Evolutionary conservation across 1,284 basidiomycete species (phyloP).

Genomic region (Polyporus tsugae): DNA sequence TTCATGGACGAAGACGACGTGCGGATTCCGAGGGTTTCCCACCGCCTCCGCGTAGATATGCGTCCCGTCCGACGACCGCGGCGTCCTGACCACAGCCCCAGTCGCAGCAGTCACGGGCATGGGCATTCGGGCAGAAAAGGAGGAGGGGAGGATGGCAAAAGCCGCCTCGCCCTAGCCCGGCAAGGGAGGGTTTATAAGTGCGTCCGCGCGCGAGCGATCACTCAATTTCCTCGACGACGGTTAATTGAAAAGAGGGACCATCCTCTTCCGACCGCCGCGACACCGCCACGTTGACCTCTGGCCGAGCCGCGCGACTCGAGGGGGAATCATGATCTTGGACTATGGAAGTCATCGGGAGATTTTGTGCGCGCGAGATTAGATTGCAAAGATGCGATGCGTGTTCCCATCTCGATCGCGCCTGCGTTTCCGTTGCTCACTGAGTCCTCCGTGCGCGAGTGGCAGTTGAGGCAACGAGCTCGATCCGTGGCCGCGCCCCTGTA

Average conservation of each 20-base stretch:
- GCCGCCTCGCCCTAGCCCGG: not conserved
- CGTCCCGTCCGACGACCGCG: slow-evolving; percentile 36
- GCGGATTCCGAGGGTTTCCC: slow-evolving; percentile 46
- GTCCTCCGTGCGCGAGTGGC: not conserved
- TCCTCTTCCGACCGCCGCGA: slow-evolving; percentile 18
- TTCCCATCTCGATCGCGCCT: slow-evolving; percentile 16
- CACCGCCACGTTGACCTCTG: slow-evolving; percentile 25
- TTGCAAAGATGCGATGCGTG: slow-evolving; percentile 10
- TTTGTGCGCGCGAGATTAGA: slow-evolving; percentile 22
- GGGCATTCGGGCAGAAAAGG: not conserved
- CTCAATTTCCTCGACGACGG: slow-evolving; percentile 26
- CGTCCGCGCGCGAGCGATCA: slow-evolving; percentile 21
- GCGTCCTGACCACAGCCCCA: slow-evolving; percentile 22
- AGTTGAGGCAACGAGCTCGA: not conserved
- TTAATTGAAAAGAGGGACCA: slow-evolving; percentile 18
- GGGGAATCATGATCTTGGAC: not conserved
- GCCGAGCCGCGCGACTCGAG: slow-evolving; percentile 1
- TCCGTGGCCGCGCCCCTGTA: not conserved
- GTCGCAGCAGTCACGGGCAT: slow-evolving; percentile 23
- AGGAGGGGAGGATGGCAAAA: slow-evolving; percentile 5
- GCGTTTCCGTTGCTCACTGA: not conserved
- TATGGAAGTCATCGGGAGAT: slow-evolving; percentile 28
- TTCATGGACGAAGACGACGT: slow-evolving; percentile 51
- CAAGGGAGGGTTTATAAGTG: slow-evolving; percentile 24
- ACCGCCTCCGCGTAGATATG: slow-evolving; percentile 45